A percentile compares a stretch with the other conserved stretches of the same genome.
Evolutionary conservation across 257 asterid genomes (phyloP).

Genomic region (Voacanga thouarsii): DNA sequence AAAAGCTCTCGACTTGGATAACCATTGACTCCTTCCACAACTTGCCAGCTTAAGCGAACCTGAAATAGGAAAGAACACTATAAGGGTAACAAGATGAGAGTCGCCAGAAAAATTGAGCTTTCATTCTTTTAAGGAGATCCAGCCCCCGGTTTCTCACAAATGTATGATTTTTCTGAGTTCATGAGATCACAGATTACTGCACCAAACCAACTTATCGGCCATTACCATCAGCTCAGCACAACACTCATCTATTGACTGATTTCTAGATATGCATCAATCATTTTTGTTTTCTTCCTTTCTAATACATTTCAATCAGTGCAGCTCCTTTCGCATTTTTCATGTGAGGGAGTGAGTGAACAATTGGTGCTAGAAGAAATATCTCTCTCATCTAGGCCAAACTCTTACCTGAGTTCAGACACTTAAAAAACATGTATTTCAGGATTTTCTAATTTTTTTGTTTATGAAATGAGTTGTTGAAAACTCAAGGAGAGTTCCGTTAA

Average conservation of each 20-base stretch:
- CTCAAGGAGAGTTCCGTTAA: background rate
- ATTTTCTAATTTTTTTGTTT: background rate
- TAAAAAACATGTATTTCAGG: background rate
- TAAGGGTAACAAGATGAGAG: background rate
- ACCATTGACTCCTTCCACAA: conserved; percentile 47
- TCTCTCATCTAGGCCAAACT: background rate
- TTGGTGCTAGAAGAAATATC: background rate
- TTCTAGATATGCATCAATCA: background rate
- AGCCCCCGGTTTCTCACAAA: background rate
- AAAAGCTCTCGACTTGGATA: conserved; percentile 68
- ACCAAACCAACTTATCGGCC: background rate
- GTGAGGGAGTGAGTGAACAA: too few species aligned
- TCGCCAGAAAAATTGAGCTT: background rate
- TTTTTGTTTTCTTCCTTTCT: background rate
- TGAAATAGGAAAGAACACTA: conserved; percentile 25
- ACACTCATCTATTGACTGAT: background rate
- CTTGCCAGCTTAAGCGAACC: conserved; percentile 79
- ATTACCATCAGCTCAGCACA: background rate
- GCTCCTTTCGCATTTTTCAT: background rate
- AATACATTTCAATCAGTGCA: background rate
- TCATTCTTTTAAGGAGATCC: background rate
- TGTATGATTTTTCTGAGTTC: too few species aligned
- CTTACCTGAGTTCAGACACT: background rate
- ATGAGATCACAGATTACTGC: background rate
- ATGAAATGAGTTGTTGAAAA: background rate